A percentile compares a stretch with the other conserved stretches of the same genome.
phyloP scores from a whole-genome alignment of 164 flowering plant species.

The Pachysandra terminalis region DNA sequence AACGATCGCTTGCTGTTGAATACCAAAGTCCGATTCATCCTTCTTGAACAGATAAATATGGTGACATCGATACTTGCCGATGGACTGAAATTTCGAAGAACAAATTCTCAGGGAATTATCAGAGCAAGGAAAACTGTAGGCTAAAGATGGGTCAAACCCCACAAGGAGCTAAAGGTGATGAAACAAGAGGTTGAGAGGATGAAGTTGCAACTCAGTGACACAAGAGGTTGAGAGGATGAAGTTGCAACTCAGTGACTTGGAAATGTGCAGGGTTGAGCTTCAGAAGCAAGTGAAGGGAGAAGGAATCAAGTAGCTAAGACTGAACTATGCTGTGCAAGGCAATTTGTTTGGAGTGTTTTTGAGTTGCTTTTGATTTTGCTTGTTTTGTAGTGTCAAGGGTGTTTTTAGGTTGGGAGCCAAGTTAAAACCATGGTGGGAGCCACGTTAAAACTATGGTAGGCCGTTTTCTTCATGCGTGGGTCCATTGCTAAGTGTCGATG shows the following conservation, averaged over 20 bases:
- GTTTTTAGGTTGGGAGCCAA: too few relatives aligned
- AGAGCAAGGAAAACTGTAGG: constrained; percentile 12
- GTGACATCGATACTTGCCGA: constrained; percentile 20
- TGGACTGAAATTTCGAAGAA: constrained; percentile 23
- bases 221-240: constrained; percentile 43
- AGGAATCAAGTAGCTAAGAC: neutral
- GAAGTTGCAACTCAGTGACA: constrained; percentile 29
- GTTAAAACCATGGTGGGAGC: too few relatives aligned
- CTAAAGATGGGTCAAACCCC: constrained; percentile 14
- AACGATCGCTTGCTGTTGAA: constrained; percentile 34
- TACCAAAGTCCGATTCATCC: constrained; percentile 20
- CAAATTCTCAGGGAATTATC: constrained; percentile 22
- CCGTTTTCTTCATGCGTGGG: too few relatives aligned
- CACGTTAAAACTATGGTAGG: too few relatives aligned
- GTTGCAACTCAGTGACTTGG: constrained; percentile 27
- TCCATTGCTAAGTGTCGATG: too few relatives aligned
- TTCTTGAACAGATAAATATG: constrained; percentile 39
- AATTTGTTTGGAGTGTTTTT: neutral
- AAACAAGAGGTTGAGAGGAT: constrained; percentile 38
- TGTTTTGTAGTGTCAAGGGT: too few relatives aligned
- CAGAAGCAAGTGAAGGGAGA: constrained; percentile 20
- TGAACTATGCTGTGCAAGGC: neutral
- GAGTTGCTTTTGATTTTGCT: neutral
- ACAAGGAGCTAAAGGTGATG: constrained; percentile 29
- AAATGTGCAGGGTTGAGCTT: constrained; percentile 27